Conservation (phyloP, 345 rosid species). For the Euphorbia pulcherrima region DNA sequence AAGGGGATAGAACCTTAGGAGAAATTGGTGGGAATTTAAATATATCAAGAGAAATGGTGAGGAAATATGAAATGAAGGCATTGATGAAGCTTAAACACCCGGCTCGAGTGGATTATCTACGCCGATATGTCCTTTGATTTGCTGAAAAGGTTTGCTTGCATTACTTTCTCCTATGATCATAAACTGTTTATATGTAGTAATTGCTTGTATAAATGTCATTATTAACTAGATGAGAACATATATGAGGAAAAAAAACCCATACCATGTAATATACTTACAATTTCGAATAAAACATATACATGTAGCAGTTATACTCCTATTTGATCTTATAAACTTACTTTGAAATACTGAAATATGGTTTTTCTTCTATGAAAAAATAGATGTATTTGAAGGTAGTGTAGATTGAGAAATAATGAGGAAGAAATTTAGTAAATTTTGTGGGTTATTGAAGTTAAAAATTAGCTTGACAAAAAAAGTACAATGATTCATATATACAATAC, state of each 20-base stretch:
- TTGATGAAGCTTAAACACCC: slow-evolving; percentile 98
- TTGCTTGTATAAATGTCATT: slow-evolving; percentile 25
- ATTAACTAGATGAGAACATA: slow-evolving; percentile 21
- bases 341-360: neutral
- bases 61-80: slow-evolving; percentile 93
- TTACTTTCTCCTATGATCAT: slow-evolving; percentile 4
- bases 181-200: slow-evolving; percentile 12
- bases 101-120: slow-evolving; percentile 76
- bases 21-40: slow-evolving; percentile 90
- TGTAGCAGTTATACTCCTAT: slow-evolving; percentile 2
- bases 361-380: neutral
- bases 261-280: slow-evolving; percentile 22
- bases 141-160: slow-evolving; percentile 12
- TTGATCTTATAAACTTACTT: neutral
- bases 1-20: slow-evolving; percentile 84
- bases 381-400: slow-evolving; percentile 2
- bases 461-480: too few species aligned
- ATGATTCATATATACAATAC: too few species aligned
- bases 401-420: too few species aligned
- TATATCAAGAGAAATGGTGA: slow-evolving; percentile 95
- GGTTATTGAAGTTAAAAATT: too few species aligned
- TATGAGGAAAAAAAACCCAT: slow-evolving; percentile 19
- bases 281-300: slow-evolving; percentile 9
- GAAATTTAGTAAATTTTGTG: too few species aligned
- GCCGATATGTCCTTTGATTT: slow-evolving; percentile 57